phyloP scores from a whole-genome alignment of 192 early-diverging fungal genomes.

The Backusella macrospora region DNA sequence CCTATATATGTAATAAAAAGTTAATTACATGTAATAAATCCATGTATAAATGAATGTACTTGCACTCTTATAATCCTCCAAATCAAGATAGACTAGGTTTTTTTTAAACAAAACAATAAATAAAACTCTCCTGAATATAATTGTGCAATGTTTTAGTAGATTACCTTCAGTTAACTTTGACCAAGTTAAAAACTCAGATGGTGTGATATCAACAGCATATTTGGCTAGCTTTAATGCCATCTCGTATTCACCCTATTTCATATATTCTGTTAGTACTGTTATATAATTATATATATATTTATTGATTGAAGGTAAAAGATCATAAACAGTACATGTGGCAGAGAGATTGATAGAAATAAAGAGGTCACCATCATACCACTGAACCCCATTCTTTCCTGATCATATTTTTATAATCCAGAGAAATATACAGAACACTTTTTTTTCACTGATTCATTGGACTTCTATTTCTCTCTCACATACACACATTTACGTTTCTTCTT shows the following conservation, averaged over 20 bases:
- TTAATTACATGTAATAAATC: background rate
- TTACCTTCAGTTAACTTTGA: slow-evolving; percentile 83
- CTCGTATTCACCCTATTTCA: slow-evolving; percentile 59
- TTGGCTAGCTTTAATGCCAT: slow-evolving; percentile 88
- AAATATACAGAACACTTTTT: no score
- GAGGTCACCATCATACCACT: no score
- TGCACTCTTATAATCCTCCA: slow-evolving; percentile 82
- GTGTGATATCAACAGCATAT: slow-evolving; percentile 91
- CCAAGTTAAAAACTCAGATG: slow-evolving; percentile 96
- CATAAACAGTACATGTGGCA: background rate
- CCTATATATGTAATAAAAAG: slow-evolving; percentile 48
- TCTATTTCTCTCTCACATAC: no score
- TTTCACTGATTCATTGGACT: no score
- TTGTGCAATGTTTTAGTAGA: background rate
- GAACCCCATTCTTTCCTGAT: no score
- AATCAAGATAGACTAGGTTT: slow-evolving; percentile 74
- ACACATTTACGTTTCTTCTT: background rate
- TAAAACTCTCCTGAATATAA: background rate
- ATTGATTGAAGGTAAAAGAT: background rate
- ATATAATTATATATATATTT: no score
- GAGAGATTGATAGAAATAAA: background rate
- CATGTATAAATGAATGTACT: slow-evolving; percentile 4
- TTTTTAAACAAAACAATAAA: background rate
- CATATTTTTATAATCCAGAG: no score
- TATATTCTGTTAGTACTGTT: background rate